Conservation (phyloP, 768 basidiomycete species). For the Rhizopogon vesiculosus region DNA sequence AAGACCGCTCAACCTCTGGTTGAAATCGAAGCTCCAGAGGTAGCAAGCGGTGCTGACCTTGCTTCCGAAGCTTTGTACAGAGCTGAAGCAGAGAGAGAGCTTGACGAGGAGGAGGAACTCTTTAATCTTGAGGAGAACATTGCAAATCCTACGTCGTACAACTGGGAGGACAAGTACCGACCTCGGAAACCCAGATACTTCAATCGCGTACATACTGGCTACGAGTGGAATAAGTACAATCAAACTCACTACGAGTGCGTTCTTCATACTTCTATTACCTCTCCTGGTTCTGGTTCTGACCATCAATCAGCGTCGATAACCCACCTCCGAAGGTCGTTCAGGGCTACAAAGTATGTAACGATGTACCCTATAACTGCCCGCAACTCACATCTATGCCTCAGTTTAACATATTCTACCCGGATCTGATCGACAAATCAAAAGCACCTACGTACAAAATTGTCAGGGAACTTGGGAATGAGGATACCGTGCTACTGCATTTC, state of each 20-base stretch:
- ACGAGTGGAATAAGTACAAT: slow-evolving; percentile 99
- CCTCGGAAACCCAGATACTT: slow-evolving; percentile 98
- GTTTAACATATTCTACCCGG: slow-evolving; percentile 99
- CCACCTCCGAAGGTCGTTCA: slow-evolving; percentile 99
- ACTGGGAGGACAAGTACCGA: slow-evolving; percentile 98
- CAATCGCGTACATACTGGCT: slow-evolving; percentile 98
- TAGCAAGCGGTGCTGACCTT: slow-evolving; percentile 62
- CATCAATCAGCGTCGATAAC: slow-evolving; percentile 77
- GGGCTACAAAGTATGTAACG: slow-evolving; percentile 77
- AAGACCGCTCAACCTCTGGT: slow-evolving; percentile 61
- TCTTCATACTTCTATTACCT: not conserved
- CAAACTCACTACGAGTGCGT: slow-evolving; percentile 96
- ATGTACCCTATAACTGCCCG: not conserved
- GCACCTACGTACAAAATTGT: slow-evolving; percentile 96
- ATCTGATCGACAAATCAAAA: slow-evolving; percentile 96
- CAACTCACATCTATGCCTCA: slow-evolving; percentile 21
- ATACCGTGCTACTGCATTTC: slow-evolving; percentile 91
- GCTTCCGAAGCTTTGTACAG: slow-evolving; percentile 89
- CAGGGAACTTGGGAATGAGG: slow-evolving; percentile 91
- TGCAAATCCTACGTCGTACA: slow-evolving; percentile 77
- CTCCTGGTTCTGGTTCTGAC: slow-evolving; percentile 5
- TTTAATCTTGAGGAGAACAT: slow-evolving; percentile 94
- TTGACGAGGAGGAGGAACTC: slow-evolving; percentile 94
- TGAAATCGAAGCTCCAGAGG: slow-evolving; percentile 53
- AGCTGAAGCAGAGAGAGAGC: slow-evolving; percentile 86